Conservation (phyloP, 2,329 filamentous ascomycete species). For the Cladosporium sp. region DNA sequence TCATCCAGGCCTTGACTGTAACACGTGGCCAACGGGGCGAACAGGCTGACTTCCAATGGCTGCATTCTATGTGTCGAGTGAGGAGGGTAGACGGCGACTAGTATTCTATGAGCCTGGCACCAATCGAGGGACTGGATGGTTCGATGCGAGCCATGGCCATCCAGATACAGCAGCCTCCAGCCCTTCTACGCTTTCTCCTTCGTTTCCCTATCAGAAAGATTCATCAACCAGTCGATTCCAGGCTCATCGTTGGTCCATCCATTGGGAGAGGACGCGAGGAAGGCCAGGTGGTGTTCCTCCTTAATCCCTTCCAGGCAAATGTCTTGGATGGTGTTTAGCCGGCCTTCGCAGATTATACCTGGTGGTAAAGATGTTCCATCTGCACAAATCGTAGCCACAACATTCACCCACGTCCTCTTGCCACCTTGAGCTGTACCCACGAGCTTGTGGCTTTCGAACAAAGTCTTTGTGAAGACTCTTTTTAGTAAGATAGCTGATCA, state of each 20-base stretch:
- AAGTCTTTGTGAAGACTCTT: constrained; percentile 5
- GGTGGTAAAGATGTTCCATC: constrained; percentile 13
- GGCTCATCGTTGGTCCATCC: constrained; percentile 57
- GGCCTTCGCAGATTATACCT: constrained; percentile 15
- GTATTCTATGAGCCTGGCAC: constrained; percentile 10
- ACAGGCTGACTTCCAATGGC: constrained; percentile 19
- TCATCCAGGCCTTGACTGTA: constrained; percentile 13
- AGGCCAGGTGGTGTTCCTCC: constrained; percentile 1
- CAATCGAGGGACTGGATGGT: constrained; percentile 13
- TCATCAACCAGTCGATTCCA: constrained; percentile 12
- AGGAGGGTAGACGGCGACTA: constrained; percentile 7
- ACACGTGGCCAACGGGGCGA: constrained; percentile 16
- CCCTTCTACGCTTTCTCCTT: constrained; percentile 10
- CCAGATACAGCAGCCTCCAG: constrained; percentile 14
- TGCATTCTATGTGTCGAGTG: constrained; percentile 7
- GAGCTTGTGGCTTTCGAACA: constrained; percentile 2
- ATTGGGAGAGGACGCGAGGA: constrained; percentile 14
- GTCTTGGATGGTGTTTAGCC: constrained; percentile 13
- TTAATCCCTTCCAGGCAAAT: constrained; percentile 17
- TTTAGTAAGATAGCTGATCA: constrained; percentile 12
- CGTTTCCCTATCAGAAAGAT: constrained; percentile 12
- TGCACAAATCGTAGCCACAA: constrained; percentile 14
- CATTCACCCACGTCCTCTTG: constrained; percentile 16
- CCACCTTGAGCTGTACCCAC: constrained; percentile 14
- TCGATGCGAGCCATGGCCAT: constrained; percentile 14